These are phyloP conservation scores for Camellia lanceoleosa DNA, from an alignment of 148 eudicot genomes.

Conservation along the genomic window DNA sequence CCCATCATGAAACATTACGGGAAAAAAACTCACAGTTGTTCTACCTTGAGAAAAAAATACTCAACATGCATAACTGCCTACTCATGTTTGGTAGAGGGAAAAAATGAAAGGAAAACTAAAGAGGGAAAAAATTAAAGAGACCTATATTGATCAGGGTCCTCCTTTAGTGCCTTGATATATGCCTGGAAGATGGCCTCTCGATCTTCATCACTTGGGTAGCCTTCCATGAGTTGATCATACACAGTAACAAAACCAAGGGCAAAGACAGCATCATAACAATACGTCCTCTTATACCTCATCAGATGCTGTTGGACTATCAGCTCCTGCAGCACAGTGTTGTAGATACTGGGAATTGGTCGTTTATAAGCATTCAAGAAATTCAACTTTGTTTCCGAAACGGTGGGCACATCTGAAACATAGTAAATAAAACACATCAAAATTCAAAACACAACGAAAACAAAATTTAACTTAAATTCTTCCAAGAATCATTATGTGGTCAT, in stretches of 20 bases:
- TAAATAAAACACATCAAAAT: not conserved
- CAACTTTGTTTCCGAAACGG: conserved; percentile 76
- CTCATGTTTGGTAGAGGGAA: not conserved
- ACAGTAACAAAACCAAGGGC: conserved; percentile 98
- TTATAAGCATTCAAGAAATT: conserved; percentile 81
- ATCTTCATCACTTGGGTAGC: conserved; percentile 88
- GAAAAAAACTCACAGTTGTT: not conserved
- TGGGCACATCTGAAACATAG: conserved; percentile 56
- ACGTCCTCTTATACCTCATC: conserved; percentile 76
- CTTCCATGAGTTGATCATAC: conserved; percentile 98
- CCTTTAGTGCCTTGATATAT: conserved; percentile 78
- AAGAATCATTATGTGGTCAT: not conserved
- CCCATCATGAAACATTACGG: not conserved
- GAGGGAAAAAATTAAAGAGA: conserved; percentile 5
- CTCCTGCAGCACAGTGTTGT: conserved; percentile 90
- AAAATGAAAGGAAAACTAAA: not conserved
- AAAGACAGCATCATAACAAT: conserved; percentile 82
- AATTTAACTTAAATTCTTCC: not conserved
- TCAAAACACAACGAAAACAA: not conserved
- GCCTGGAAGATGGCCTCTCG: conserved; percentile 79
- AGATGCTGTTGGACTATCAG: conserved; percentile 91
- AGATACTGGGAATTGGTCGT: conserved; percentile 91
- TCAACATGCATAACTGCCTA: too few species aligned
- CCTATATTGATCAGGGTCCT: conserved; percentile 89
- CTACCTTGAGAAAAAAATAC: too few species aligned